Evolutionary conservation across 1,139 yeast species (phyloP), one percentile per base, ranked within the genome.

Genomic region (Protomyces inundatus): DNA sequence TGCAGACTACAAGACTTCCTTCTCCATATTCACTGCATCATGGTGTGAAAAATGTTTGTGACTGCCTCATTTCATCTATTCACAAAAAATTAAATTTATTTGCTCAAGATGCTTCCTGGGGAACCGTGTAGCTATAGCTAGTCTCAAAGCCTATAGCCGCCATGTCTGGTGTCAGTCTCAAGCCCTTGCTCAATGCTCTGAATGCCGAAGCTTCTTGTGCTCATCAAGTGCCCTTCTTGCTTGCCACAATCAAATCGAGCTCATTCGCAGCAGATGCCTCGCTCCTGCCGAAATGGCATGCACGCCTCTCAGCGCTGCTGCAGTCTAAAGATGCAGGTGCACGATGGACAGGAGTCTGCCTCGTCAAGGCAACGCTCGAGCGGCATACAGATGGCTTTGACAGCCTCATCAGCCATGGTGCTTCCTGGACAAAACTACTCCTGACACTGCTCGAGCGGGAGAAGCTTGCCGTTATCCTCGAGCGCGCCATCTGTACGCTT

Each of bases 311-410:
- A 14, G 40, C 61, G 39, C 36, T 64, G 40, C 32, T 64, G 9
- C 64, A 59, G 36, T 50, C 64, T 12, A 64, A 64, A 45, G 40
- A 42, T 36, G 59, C 32, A 12, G 50, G 53, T 14, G 42, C 54
- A 12, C 54, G 64, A 30, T 64, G 66, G 66, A 36, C 59, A 1
- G 66, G 64, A 14, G 55, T 64, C 9, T 54, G 62, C 35, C 48
- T 64, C n/a, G 52, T 59, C 40, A 55, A 64, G 23, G 59, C 56
- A 16, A 53, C 58, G 9, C 42, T 64, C 7, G 52, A 55, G 16
- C 66, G 61, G 30, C 32, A 30, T 7, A 32, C 42, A 3, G 62
- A 56, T n/a, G 54, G 64, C 12, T 64, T 61, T 61, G 66, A 64
- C 2, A 35, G 55, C 6, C 54, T 64, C 16, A 48, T 64, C 32